Percentiles rank a stretch among this genome's conserved stretches.
phyloP scores from a whole-genome alignment of 2,329 filamentous ascomycete genomes.

The Raffaelea ambrosiae region DNA sequence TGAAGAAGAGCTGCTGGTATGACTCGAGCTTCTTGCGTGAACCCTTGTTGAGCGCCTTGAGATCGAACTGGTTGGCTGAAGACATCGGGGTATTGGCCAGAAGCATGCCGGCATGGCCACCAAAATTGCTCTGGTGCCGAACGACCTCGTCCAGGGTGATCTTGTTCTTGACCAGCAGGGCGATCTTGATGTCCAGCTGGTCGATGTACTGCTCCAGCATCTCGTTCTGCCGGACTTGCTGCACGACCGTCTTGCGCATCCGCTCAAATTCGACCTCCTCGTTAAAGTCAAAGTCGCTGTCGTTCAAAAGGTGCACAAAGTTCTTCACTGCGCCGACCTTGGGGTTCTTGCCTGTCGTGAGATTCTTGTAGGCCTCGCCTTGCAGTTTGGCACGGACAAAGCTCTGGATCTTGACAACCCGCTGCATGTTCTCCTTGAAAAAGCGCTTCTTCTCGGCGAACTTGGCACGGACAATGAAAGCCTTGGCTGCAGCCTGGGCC shows the following conservation, averaged over 20 bases:
- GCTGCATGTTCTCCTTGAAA: conserved; percentile 96
- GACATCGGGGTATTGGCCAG: conserved; percentile 82
- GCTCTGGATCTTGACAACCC: conserved; percentile 97
- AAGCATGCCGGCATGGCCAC: conserved; percentile 69
- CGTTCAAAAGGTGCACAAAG: conserved; percentile 94
- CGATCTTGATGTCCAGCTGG: conserved; percentile 98
- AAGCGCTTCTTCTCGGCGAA: conserved; percentile 82
- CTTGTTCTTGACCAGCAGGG: conserved; percentile 96
- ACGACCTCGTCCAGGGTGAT: conserved; percentile 97
- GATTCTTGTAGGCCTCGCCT: conserved; percentile 94
- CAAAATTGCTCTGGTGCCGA: conserved; percentile 92
- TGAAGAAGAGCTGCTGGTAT: conserved; percentile 97
- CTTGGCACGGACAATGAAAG: conserved; percentile 60
- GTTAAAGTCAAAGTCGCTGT: conserved; percentile 98
- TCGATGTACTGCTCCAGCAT: conserved; percentile 97
- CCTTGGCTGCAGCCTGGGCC: conserved; percentile 67
- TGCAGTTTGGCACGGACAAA: conserved; percentile 92
- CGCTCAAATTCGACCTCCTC: conserved; percentile 97
- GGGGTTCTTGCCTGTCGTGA: conserved; percentile 93
- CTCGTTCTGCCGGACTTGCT: conserved; percentile 95
- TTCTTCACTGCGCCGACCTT: conserved; percentile 96
- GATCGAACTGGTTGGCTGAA: conserved; percentile 85
- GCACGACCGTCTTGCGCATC: conserved; percentile 88
- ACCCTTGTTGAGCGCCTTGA: conserved; percentile 95
- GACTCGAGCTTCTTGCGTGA: conserved; percentile 91